These are phyloP conservation scores for Paraphaeosphaeria minitans DNA, from an alignment of 2,329 filamentous ascomycete genomes.

Conservation along the genomic window DNA sequence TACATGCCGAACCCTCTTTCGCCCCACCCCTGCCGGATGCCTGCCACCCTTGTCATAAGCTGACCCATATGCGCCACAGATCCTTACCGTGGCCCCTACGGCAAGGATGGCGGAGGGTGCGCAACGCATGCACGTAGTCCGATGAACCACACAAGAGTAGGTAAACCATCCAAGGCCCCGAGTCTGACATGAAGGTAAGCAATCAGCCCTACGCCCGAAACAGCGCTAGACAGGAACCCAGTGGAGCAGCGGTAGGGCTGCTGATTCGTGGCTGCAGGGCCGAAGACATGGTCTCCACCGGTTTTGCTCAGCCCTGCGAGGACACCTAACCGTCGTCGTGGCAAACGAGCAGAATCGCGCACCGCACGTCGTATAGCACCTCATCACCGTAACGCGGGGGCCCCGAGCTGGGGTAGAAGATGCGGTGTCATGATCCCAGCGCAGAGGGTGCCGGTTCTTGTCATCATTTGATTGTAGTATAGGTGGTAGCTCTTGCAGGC, in stretches of 20 bases:
- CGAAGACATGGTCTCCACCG: conserved; percentile 7
- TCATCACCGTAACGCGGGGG: conserved; percentile 2
- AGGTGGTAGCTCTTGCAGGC: not conserved
- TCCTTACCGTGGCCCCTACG: conserved; percentile 10
- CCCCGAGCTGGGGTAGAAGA: conserved; percentile 4
- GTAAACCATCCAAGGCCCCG: not conserved
- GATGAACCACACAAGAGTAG: not conserved
- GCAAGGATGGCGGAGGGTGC: conserved; percentile 27
- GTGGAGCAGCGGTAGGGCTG: not conserved
- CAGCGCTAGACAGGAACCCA: not conserved
- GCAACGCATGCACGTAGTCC: conserved; percentile 10
- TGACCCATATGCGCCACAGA: conserved; percentile 7
- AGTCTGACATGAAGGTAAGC: conserved; percentile 8
- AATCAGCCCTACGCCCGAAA: not conserved
- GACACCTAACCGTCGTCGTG: not conserved
- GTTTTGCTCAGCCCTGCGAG: conserved; percentile 4
- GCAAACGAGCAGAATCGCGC: conserved; percentile 1
- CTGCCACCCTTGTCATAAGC: not conserved
- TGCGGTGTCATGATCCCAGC: conserved; percentile 21
- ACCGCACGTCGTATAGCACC: not conserved
- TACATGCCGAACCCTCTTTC: not conserved
- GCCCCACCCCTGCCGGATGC: not conserved
- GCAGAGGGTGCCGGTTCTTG: conserved; percentile 12
- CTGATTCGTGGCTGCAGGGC: conserved; percentile 9
- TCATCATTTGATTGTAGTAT: conserved; percentile 10